These are phyloP conservation scores for Apiospora koreana DNA, from an alignment of 2,329 filamentous ascomycete species.

Conservation along the genomic window DNA sequence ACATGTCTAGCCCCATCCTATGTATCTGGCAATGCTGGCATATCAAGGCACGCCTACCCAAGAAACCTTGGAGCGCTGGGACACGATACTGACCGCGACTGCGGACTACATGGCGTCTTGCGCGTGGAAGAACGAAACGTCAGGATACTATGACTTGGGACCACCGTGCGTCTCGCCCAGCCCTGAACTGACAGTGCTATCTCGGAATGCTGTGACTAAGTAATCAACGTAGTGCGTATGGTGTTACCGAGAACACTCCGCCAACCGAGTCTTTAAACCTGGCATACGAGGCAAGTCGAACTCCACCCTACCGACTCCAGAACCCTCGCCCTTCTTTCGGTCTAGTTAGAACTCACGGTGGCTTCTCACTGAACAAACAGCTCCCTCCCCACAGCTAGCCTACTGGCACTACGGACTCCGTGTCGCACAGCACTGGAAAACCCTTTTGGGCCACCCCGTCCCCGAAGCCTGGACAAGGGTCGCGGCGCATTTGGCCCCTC, in stretches of 20 bases:
- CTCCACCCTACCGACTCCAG: too few relatives aligned
- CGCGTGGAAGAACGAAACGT: slow-evolving; percentile 32
- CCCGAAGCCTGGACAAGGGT: slow-evolving; percentile 43
- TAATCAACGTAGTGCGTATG: slow-evolving; percentile 38
- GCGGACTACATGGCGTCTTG: slow-evolving; percentile 35
- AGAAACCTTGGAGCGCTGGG: slow-evolving; percentile 28
- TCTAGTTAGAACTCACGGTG: too few relatives aligned
- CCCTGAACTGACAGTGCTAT: too few relatives aligned
- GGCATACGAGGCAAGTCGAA: slow-evolving; percentile 42
- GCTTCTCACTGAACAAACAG: not conserved
- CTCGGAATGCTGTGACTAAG: not conserved
- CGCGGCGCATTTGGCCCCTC: slow-evolving; percentile 42
- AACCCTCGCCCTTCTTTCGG: too few relatives aligned
- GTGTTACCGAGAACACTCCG: slow-evolving; percentile 51
- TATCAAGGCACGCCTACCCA: slow-evolving; percentile 28
- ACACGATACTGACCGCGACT: slow-evolving; percentile 26
- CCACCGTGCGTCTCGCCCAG: slow-evolving; percentile 36
- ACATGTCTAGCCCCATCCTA: slow-evolving; percentile 42
- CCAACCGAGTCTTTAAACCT: slow-evolving; percentile 48
- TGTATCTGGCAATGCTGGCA: slow-evolving; percentile 34
- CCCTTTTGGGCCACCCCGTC: slow-evolving; percentile 37
- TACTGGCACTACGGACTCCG: slow-evolving; percentile 54
- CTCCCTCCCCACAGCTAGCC: slow-evolving; percentile 28
- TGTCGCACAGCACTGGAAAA: slow-evolving; percentile 44
- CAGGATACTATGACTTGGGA: slow-evolving; percentile 41